Conservation (phyloP, 2,329 filamentous ascomycete species). For the Pseudogymnoascus sp. region DNA sequence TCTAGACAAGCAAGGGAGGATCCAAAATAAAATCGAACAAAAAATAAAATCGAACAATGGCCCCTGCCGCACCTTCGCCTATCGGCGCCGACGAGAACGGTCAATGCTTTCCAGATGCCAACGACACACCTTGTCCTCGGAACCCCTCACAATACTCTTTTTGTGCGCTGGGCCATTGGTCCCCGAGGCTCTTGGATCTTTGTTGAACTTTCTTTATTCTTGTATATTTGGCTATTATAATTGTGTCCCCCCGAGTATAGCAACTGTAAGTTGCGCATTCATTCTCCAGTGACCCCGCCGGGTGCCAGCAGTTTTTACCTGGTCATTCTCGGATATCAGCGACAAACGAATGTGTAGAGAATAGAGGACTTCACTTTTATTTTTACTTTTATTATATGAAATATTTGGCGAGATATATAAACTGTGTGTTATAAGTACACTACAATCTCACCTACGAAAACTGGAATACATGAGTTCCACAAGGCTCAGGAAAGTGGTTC, state of each 20-base stretch:
- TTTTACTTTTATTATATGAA: neutral
- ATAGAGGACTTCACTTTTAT: neutral
- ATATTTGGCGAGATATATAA: neutral
- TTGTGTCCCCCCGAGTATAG: neutral
- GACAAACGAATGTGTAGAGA: neutral
- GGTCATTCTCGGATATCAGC: neutral
- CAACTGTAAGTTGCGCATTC: neutral
- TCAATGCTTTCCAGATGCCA: neutral
- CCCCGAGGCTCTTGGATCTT: neutral
- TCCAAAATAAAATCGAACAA: neutral
- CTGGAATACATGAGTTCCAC: neutral
- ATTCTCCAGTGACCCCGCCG: neutral
- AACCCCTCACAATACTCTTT: neutral
- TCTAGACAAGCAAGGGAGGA: neutral
- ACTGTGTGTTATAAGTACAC: neutral
- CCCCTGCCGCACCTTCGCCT: slow-evolving; percentile 2
- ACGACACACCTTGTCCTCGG: neutral
- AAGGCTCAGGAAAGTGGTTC: neutral
- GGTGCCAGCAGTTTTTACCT: neutral
- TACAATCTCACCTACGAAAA: neutral
- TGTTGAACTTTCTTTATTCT: slow-evolving; percentile 1
- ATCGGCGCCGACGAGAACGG: neutral
- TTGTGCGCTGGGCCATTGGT: neutral
- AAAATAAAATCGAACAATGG: neutral
- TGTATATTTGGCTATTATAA: neutral